Base-by-base conservation (phyloP, 78 protist species). In the Dictyostelium capitatum region DNA sequence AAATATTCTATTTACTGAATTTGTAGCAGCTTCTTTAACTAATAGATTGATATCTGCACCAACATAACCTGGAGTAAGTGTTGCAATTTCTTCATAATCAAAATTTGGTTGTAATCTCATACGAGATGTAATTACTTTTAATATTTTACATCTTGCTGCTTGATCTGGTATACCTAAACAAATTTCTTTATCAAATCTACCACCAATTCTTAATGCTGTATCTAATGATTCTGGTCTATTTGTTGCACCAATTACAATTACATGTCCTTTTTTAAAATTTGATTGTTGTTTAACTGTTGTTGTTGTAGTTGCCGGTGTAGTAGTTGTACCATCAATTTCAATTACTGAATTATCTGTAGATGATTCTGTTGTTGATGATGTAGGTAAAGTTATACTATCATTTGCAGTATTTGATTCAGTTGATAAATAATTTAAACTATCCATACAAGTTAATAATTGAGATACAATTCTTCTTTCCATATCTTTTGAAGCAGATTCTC, bases 391-490 rank as follows among this genome's bases (percentile, higher is more conserved):
- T 46, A 23, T 47, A 37, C 32, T 67, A 12, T 69, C 37, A 37
- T 37, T 69, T 4, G 17, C 37, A 46, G 6, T 37, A n/a, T 72
- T 72, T n/a, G 30, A 3, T 19, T n/a, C n/a, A 6, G 28, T 4
- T 72, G 90, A 48, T 43, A 54, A 46, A 46, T 73, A 53, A 28
- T 69, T 84, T 62, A 87, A 25, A 32, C 84, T 83, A 57, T 99
- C 99, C 98, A 99, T 93, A 92, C 98, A 98, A 1, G 99, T 98
- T 20, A 98, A 82, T 54, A 99, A 93, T 90, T 99, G 99, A 0
- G 99, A 99, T 1, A 99, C 99, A 70, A 99, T 99, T 50, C 99
- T 95, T 43, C 97, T 83, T 90, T 98, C 99, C 99, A 99, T 99
- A 43, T 98, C 99, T 8, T 98, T 91, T 72, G 94, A 96, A 1